Conservation (phyloP, 1,284 basidiomycete species). For the Singerocomus inundabilis region DNA sequence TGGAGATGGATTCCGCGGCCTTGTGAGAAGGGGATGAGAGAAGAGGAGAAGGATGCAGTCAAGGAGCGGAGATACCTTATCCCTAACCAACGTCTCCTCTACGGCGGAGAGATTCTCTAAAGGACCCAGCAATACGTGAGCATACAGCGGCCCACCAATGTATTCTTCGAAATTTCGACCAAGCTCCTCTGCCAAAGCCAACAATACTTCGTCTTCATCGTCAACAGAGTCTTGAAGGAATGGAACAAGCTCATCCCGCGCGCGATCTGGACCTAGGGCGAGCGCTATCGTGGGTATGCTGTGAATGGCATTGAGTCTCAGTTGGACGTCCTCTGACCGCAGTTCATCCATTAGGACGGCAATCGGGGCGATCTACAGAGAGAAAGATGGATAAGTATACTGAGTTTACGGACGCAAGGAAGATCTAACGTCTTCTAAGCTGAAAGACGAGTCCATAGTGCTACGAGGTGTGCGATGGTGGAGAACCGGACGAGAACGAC, state of each 20-base stretch:
- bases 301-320: slow-evolving; percentile 96
- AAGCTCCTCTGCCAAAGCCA: slow-evolving; percentile 95
- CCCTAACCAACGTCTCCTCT: slow-evolving; percentile 97
- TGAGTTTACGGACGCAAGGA: slow-evolving; percentile 7
- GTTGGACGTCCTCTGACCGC: slow-evolving; percentile 91
- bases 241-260: slow-evolving; percentile 93
- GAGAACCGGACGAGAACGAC: background rate
- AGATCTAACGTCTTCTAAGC: slow-evolving; percentile 53
- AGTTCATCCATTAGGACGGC: slow-evolving; percentile 94
- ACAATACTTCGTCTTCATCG: slow-evolving; percentile 97
- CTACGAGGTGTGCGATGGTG: background rate
- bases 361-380: slow-evolving; percentile 72
- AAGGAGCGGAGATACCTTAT: slow-evolving; percentile 69
- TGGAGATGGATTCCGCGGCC: slow-evolving; percentile 97
- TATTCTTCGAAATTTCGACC: slow-evolving; percentile 93
- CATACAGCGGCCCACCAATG: slow-evolving; percentile 87
- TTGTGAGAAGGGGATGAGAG: slow-evolving; percentile 35
- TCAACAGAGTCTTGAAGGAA: slow-evolving; percentile 98
- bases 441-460: slow-evolving; percentile 63
- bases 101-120: slow-evolving; percentile 96
- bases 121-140: slow-evolving; percentile 88
- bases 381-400: slow-evolving; percentile 16
- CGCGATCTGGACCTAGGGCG: slow-evolving; percentile 93
- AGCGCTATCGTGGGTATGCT: slow-evolving; percentile 98
- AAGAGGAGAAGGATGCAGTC: background rate